A percentile compares a stretch with the other conserved stretches of the same genome.
Evolutionary conservation across 176 grass and related monocot genomes (phyloP).

Genomic region (Triticum dicoccoides): DNA sequence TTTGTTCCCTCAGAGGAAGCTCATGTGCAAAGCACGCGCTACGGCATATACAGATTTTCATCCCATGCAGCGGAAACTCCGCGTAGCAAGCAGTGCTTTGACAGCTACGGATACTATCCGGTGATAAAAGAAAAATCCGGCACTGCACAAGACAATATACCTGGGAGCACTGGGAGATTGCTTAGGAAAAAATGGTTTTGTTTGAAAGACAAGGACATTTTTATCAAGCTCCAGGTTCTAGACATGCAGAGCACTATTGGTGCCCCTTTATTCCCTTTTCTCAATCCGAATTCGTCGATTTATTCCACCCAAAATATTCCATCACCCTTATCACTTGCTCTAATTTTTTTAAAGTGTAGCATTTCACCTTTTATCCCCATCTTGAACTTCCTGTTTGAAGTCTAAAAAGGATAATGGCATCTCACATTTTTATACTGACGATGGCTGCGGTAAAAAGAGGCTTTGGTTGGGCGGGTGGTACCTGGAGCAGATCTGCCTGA

Average conservation of each 20-base stretch:
- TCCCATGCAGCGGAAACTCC: neutral
- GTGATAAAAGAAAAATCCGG: neutral
- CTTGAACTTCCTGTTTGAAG: neutral
- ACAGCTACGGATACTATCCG: neutral
- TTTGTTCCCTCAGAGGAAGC: slow-evolving; percentile 52
- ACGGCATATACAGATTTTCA: neutral
- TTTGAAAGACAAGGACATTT: neutral
- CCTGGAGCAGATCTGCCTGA: neutral
- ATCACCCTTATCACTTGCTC: neutral
- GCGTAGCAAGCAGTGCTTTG: neutral
- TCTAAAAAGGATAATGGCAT: neutral
- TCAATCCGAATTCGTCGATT: neutral
- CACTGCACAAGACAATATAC: neutral
- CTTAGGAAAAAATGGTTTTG: neutral
- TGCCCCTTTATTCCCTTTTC: slow-evolving; percentile 7
- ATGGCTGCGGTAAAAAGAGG: neutral
- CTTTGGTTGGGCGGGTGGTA: neutral
- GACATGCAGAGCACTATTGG: neutral
- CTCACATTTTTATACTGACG: neutral
- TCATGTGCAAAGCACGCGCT: neutral
- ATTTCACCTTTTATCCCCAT: neutral
- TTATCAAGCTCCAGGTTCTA: neutral
- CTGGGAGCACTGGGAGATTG: neutral
- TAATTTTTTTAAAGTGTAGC: too few species aligned
- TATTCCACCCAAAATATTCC: neutral